Percentiles rank a stretch among this genome's conserved stretches.
These are phyloP conservation scores for Ceratocystis smalleyi DNA, from an alignment of 2,329 filamentous ascomycete genomes.

Conservation along the genomic window DNA sequence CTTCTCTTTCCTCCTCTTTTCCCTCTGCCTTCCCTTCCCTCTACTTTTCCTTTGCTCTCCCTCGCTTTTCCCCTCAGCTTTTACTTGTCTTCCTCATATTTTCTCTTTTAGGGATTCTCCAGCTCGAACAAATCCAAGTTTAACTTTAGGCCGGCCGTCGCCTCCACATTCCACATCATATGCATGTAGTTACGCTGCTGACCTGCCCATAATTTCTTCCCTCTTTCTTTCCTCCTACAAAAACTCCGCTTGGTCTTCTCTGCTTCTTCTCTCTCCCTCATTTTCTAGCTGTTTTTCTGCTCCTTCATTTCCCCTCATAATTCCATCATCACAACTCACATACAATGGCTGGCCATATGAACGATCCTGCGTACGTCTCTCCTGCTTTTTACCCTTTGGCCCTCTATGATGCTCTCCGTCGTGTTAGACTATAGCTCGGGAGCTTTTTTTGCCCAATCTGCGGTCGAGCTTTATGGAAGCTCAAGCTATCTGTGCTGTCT, in stretches of 20 bases:
- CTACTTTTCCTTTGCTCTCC: constrained; percentile 9
- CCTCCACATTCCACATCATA: constrained; percentile 13
- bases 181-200: constrained; percentile 12
- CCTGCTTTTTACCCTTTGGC: not conserved
- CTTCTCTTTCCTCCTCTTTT: not conserved
- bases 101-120: not conserved
- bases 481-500: constrained; percentile 3
- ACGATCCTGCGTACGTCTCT: constrained; percentile 16
- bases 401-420: constrained; percentile 4
- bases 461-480: constrained; percentile 11
- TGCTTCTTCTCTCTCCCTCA: not conserved
- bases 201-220: constrained; percentile 12
- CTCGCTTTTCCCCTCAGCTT: not conserved
- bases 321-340: not conserved
- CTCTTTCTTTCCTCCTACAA: not conserved
- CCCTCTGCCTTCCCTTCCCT: not conserved
- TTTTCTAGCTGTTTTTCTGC: constrained; percentile 2
- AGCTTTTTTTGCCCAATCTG: not conserved
- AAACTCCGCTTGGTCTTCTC: not conserved
- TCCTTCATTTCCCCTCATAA: not conserved
- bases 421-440: not conserved
- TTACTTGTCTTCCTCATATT: not conserved
- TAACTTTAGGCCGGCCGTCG: constrained; percentile 7
- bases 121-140: constrained; percentile 4
- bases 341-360: constrained; percentile 17